A percentile compares a stretch with the other conserved stretches of the same genome.
Evolutionary conservation across 1,284 basidiomycete genomes (phyloP).

Genomic region (Entoloma clypeatum): DNA sequence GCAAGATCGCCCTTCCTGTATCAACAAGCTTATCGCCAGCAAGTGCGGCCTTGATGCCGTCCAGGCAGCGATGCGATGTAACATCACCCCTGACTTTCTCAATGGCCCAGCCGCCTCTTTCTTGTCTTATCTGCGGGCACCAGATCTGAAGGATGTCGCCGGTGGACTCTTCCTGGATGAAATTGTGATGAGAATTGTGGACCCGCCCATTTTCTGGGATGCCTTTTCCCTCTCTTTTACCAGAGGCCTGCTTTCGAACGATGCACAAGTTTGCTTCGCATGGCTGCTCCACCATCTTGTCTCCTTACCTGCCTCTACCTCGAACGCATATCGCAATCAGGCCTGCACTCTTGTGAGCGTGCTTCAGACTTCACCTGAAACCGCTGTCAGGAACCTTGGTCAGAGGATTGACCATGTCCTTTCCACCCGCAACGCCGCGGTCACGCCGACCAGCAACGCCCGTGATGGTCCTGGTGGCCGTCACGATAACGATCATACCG

Average conservation of each 20-base stretch:
- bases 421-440: slow-evolving; percentile 23
- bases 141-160: slow-evolving; percentile 34
- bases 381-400: slow-evolving; percentile 32
- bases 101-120: slow-evolving; percentile 40
- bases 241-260: slow-evolving; percentile 31
- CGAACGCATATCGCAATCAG: slow-evolving; percentile 35
- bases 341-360: slow-evolving; percentile 29
- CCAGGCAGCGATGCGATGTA: slow-evolving; percentile 41
- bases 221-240: slow-evolving; percentile 39
- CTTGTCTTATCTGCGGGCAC: slow-evolving; percentile 40
- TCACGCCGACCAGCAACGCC: slow-evolving; percentile 19
- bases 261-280: slow-evolving; percentile 39
- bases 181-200: slow-evolving; percentile 41
- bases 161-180: slow-evolving; percentile 41
- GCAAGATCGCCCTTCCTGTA: slow-evolving; percentile 35
- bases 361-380: slow-evolving; percentile 34
- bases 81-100: slow-evolving; percentile 38
- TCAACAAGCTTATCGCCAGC: slow-evolving; percentile 39
- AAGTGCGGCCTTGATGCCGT: slow-evolving; percentile 38
- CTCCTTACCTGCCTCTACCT: slow-evolving; percentile 34
- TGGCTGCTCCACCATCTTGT: slow-evolving; percentile 51
- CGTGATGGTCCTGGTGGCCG: slow-evolving; percentile 49
- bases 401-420: slow-evolving; percentile 43
- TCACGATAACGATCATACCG: slow-evolving; percentile 60
- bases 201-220: slow-evolving; percentile 55